Evolutionary conservation across 495 filamentous ascomycete species (phyloP), one percentile per base, ranked within the genome.

Genomic region (Aspergillus nanangensis): DNA sequence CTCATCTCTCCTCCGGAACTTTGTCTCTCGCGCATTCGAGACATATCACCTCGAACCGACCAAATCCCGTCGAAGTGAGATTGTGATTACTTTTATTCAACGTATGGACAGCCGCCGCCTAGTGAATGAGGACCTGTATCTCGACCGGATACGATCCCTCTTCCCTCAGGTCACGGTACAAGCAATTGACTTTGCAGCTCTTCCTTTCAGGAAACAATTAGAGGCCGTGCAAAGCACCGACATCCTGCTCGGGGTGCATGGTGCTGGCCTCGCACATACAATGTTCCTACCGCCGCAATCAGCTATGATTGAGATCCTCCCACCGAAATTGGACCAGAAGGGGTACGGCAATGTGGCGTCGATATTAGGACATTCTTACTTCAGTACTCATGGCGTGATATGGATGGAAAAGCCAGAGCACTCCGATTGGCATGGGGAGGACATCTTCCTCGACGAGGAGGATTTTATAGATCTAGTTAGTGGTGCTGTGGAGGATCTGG

Each of bases 201-300:
- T 65, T 24, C 45, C 65, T 13, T 59, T 66, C 25, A 17, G 50
- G 36, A 56, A 65, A 31, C 67, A 73, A 55, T 25, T 69, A 24
- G 39, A 53, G 29, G 52, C 63, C 24, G 46, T 62, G 14, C 59
- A 44, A 29, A 43, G 46, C 18, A 62, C 65, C 14, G 66, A 69
- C 50, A 52, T 70, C 17, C 57, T 72, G 3, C 62, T 66, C 18
- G 67, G 66, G 8, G 56, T 66, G 34, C 65, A 69, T 49, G 69
- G 69, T 25, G 67, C 67, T 8, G 69, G 63, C 15, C 54, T 72
- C 25, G 64, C 67, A 8, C 62, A 67, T 52, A 55, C 58, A 14
- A 56, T 70, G 8, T 71, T 70, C 47, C 36, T 73, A 21, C 56
- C 48, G n/a, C 56, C 44, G 9, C 37, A 45, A 5, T 61, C 58